A percentile compares a stretch with the other conserved stretches of the same genome.
phyloP scores from a whole-genome alignment of 169 alveolate species.

The Babesia ovata region DNA sequence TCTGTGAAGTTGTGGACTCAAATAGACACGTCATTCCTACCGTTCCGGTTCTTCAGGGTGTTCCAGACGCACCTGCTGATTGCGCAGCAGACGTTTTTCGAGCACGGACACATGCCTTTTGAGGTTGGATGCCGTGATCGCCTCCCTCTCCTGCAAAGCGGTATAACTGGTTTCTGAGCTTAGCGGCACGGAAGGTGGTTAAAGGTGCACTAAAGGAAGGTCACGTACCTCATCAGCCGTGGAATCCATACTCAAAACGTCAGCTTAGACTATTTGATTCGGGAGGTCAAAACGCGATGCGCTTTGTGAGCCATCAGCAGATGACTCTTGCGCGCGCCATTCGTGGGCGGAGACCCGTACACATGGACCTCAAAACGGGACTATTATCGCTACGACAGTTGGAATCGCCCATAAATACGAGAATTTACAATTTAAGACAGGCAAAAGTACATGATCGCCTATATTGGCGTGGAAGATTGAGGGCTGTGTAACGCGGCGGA shows the following conservation, averaged over 20 bases:
- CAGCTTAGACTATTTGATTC: not conserved
- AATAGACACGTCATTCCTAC: constrained; percentile 9
- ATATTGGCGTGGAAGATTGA: too few species aligned
- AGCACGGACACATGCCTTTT: constrained; percentile 32
- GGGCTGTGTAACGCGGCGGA: too few species aligned
- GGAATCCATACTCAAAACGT: constrained; percentile 10
- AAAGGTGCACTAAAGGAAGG: not conserved
- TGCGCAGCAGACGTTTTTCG: constrained; percentile 32
- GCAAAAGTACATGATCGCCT: too few species aligned
- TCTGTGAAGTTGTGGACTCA: constrained; percentile 2
- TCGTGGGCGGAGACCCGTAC: constrained; percentile 30
- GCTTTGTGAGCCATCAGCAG: not conserved
- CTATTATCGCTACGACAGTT: not conserved
- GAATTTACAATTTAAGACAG: too few species aligned
- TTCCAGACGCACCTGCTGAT: constrained; percentile 51
- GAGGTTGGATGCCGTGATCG: constrained; percentile 26
- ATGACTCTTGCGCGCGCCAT: constrained; percentile 21
- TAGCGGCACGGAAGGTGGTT: not conserved
- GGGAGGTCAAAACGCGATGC: not conserved
- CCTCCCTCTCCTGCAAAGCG: constrained; percentile 27
- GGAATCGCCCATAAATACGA: too few species aligned
- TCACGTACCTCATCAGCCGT: constrained; percentile 11
- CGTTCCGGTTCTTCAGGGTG: constrained; percentile 64
- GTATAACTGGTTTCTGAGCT: not conserved
- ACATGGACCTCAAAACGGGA: not conserved